Conservation (phyloP, 2,329 filamentous ascomycete genomes). For the Epichloe sp. region DNA sequence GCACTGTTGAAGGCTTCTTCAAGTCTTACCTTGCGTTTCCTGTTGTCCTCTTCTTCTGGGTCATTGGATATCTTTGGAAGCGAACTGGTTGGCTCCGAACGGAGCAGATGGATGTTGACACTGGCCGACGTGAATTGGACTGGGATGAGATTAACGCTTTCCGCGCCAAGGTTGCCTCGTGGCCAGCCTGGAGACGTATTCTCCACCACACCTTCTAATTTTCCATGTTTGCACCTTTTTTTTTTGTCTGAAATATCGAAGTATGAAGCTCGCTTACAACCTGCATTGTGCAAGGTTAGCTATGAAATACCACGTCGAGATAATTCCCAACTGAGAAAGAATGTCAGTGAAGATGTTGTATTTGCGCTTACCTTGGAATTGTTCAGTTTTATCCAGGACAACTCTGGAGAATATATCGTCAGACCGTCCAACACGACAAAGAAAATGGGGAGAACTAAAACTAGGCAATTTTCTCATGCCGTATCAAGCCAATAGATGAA, state of each 20-base stretch:
- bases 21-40: conserved; percentile 39
- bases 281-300: conserved; percentile 10
- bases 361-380: not conserved
- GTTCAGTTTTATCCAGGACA: not conserved
- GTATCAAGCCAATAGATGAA: too few species aligned
- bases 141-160: conserved; percentile 49
- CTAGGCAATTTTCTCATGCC: too few species aligned
- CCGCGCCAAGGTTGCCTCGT: conserved; percentile 33
- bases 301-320: conserved; percentile 12
- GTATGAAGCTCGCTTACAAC: not conserved
- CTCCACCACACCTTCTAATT: conserved; percentile 25
- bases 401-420: not conserved
- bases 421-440: not conserved
- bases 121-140: conserved; percentile 50
- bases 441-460: not conserved
- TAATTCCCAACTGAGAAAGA: not conserved
- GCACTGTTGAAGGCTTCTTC: conserved; percentile 39
- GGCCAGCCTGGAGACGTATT: conserved; percentile 37
- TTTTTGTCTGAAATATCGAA: not conserved
- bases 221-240: too few species aligned
- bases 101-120: conserved; percentile 53
- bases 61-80: conserved; percentile 52
- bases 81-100: conserved; percentile 44
- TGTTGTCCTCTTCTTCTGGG: conserved; percentile 43
- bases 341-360: not conserved